Evolutionary conservation across 1,284 basidiomycete species (phyloP).

Genomic region (Tilletia setariae): DNA sequence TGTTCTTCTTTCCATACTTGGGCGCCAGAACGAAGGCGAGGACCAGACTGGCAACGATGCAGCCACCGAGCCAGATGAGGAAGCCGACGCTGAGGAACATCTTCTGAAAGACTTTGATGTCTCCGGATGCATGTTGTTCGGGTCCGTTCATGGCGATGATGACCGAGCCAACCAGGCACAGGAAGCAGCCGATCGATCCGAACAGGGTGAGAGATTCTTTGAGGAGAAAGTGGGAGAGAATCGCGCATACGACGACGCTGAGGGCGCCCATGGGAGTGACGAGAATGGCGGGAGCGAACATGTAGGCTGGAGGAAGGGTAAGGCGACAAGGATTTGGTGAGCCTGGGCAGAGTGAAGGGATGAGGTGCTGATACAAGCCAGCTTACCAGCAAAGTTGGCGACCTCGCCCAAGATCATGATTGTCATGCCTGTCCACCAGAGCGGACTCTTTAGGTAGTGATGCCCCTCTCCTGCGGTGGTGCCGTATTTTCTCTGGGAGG

Average conservation of each 20-base stretch:
- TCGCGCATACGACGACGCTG: slow-evolving; percentile 91
- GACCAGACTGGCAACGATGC: slow-evolving; percentile 34
- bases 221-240: slow-evolving; percentile 86
- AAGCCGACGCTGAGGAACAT: slow-evolving; percentile 86
- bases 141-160: slow-evolving; percentile 71
- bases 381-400: background rate
- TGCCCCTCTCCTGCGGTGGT: slow-evolving; percentile 82
- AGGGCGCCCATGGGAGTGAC: slow-evolving; percentile 95
- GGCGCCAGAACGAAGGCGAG: slow-evolving; percentile 71
- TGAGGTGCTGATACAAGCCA: background rate
- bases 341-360: background rate
- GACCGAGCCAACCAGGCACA: slow-evolving; percentile 81
- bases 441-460: slow-evolving; percentile 67
- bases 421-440: slow-evolving; percentile 54
- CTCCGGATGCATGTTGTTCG: slow-evolving; percentile 71
- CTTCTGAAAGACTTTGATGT: slow-evolving; percentile 74
- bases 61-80: slow-evolving; percentile 66
- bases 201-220: slow-evolving; percentile 70
- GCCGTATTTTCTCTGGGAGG: slow-evolving; percentile 57
- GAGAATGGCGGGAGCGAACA: slow-evolving; percentile 82
- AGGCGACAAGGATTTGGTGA: slow-evolving; percentile 16
- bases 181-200: slow-evolving; percentile 67
- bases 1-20: slow-evolving; percentile 82
- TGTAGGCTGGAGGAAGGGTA: slow-evolving; percentile 65
- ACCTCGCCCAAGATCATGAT: slow-evolving; percentile 36